Percentiles rank a stretch among this genome's conserved stretches.
Evolutionary conservation across 768 basidiomycete genomes (phyloP).

Genomic region (Panaeolus papilionaceus): DNA sequence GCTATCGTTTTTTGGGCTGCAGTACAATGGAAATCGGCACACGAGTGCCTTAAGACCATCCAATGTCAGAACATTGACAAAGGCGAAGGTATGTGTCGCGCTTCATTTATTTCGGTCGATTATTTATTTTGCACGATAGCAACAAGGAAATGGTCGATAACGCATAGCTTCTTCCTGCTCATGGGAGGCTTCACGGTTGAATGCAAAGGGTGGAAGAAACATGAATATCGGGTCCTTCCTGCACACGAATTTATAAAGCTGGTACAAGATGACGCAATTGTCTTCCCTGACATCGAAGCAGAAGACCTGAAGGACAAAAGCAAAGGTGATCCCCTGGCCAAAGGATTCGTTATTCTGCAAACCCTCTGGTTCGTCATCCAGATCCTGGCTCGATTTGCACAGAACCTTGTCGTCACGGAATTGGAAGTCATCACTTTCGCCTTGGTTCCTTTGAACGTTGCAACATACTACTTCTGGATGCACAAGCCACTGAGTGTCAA

Average conservation of each 20-base stretch:
- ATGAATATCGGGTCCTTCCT: constrained; percentile 1
- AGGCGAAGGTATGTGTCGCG: not conserved
- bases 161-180: constrained; percentile 24
- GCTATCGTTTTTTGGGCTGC: constrained; percentile 11
- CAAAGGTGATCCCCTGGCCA: constrained; percentile 25
- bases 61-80: no score
- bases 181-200: constrained; percentile 25
- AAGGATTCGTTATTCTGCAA: constrained; percentile 24
- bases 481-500: constrained; percentile 27
- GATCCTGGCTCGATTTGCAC: constrained; percentile 21
- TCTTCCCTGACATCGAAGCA: constrained; percentile 16
- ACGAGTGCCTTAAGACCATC: not conserved
- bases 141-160: constrained; percentile 20
- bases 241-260: constrained; percentile 17
- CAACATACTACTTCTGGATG: constrained; percentile 26
- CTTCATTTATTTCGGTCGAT: not conserved
- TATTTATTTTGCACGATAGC: not conserved
- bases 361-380: constrained; percentile 29
- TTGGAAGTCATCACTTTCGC: constrained; percentile 27
- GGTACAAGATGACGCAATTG: constrained; percentile 8
- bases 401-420: constrained; percentile 25
- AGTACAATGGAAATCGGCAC: not conserved
- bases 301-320: constrained; percentile 15
- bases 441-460: constrained; percentile 21
- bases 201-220: not conserved